Base-by-base conservation (phyloP, 768 basidiomycete species). In the Boletus rex-veris region DNA sequence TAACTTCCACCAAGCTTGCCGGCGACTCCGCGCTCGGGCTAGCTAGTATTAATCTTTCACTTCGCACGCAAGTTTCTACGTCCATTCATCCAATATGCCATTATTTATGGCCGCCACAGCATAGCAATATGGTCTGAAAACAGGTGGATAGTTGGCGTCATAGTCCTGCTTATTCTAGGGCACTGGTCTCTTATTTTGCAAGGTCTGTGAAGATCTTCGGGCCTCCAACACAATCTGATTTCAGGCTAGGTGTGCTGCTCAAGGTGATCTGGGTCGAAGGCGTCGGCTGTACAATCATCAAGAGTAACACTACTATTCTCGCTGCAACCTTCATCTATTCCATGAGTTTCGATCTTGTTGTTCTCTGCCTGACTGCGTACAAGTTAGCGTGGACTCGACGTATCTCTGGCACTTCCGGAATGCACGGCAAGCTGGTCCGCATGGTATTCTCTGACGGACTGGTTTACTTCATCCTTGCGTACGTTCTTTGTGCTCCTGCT, bases 391-490 rank as follows among this genome's bases (percentile, higher is more conserved):
- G 67, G 69, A 54, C 54, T 10, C 56, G 49, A 35, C 59, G 54
- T 12, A 14, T 55, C 26, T 51, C 59, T 40, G 59, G 64, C 6
- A 30, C 38, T 28, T 44, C 41, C 67, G 56, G 71, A 66, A 60
- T 40, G 18, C 64, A 70, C 36, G 80, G 76, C 59, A 75, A 75
- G 46, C 78, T 89, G 14, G 75, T 81, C 21, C 75, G 77, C 30
- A 74, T 89, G 73, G 82, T 90, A 30, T 89, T 88, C 65, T 71
- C 77, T 14, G 86, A 90, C 52, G 87, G 88, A 18, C 69, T 91
- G 11, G 81, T 87, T 50, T 90, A 79, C 71, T 90, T 90, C 72
- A 69, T 90, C 56, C 78, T 90, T 46, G 88, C 88, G 81, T 88
- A 60, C 50, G 82, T 74, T 11, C 35, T 31, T 44, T 5, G 19